Percentiles rank a stretch among this genome's conserved stretches.
Conservation (phyloP, 2,329 filamentous ascomycete genomes). For the Fusarium sterilihyphosum region DNA sequence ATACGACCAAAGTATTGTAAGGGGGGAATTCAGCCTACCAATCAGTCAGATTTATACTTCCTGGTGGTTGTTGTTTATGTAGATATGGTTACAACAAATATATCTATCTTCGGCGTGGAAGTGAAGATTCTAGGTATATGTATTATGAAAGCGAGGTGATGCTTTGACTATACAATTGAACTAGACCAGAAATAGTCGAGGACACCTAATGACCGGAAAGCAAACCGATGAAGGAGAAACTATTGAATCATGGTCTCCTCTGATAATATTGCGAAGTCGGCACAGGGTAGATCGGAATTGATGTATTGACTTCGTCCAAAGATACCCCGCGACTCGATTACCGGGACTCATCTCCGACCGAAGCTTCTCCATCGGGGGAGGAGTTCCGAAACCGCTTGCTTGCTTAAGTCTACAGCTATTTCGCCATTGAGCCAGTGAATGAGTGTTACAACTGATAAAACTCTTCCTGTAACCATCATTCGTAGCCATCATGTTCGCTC, state of each 20-base stretch:
- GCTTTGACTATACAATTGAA: not conserved
- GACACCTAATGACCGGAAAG: not conserved
- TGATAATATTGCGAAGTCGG: constrained; percentile 13
- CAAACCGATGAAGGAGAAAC: not conserved
- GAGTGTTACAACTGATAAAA: not conserved
- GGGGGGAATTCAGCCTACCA: not conserved
- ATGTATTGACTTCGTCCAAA: not conserved
- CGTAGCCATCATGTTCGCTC: constrained; percentile 47
- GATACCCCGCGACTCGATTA: constrained; percentile 5
- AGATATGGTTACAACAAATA: not conserved
- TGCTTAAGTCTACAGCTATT: constrained; percentile 5
- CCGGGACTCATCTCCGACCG: constrained; percentile 40
- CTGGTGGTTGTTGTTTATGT: not conserved
- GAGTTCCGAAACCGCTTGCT: constrained; percentile 32
- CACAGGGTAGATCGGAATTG: not conserved
- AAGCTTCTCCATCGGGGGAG: constrained; percentile 39
- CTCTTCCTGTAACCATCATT: not conserved
- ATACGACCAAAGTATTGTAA: not conserved
- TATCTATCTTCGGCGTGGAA: not conserved
- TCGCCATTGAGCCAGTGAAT: not conserved
- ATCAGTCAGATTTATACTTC: not conserved
- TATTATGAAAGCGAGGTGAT: not conserved
- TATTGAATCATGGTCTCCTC: not conserved
- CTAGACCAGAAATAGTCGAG: not conserved
- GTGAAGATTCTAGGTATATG: not conserved